Conservation (phyloP, 73 alveolate species). For the Paramecium caudatum region DNA sequence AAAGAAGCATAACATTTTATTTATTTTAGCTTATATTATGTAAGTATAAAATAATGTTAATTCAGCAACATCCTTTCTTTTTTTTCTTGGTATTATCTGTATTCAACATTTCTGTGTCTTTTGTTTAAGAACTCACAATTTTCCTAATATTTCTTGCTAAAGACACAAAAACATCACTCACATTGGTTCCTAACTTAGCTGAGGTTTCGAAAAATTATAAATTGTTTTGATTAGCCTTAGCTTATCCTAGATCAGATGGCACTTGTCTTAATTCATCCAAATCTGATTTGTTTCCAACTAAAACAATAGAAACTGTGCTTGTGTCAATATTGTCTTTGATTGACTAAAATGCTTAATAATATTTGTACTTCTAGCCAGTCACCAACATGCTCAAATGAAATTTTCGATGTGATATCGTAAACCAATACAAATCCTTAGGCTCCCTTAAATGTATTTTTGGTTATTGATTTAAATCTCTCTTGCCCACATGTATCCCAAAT, state of each 20-base stretch:
- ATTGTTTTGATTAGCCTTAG: constrained; percentile 1
- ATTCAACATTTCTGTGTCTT: background rate
- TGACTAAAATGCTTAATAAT: constrained; percentile 6
- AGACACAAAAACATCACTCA: constrained; percentile 18
- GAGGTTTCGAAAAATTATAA: constrained; percentile 15
- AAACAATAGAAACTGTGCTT: background rate
- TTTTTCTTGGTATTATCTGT: background rate
- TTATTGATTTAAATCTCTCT: constrained; percentile 21
- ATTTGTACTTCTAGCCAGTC: constrained; percentile 29
- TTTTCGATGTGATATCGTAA: constrained; percentile 46
- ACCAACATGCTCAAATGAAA: constrained; percentile 17
- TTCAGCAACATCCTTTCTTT: constrained; percentile 35
- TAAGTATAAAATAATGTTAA: too few relatives aligned
- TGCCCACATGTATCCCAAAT: constrained; percentile 57
- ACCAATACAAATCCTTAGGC: constrained; percentile 47
- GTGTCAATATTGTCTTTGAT: constrained; percentile 44
- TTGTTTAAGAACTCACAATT: background rate
- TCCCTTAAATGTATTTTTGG: constrained; percentile 64
- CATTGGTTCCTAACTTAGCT: constrained; percentile 10
- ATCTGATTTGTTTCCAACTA: constrained; percentile 40
- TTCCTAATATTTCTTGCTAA: constrained; percentile 28
- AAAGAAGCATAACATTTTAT: too few relatives aligned
- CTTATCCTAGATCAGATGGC: constrained; percentile 7
- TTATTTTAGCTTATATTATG: too few relatives aligned
- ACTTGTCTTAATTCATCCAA: constrained; percentile 11